Conservation (phyloP, 129 eudicot genomes). For the Logfia minima region DNA sequence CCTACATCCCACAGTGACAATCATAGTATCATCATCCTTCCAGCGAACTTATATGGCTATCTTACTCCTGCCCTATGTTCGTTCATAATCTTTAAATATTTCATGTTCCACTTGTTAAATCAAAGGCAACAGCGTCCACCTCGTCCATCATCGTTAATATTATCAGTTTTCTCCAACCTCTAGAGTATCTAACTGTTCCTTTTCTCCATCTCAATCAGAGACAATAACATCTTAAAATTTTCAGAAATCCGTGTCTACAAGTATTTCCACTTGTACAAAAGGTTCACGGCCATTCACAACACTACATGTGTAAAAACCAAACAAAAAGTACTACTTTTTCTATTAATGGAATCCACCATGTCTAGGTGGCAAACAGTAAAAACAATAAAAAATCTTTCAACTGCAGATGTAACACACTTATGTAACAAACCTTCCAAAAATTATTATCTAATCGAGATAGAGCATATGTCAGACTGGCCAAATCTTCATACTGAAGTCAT, state of each 20-base stretch:
- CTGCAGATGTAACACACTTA: not conserved
- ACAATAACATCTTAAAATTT: not conserved
- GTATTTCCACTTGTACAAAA: not conserved
- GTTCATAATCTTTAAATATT: not conserved
- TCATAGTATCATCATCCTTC: not conserved
- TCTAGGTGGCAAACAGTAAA: not conserved
- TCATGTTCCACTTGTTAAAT: not conserved
- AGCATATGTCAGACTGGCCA: not conserved
- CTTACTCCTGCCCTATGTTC: not conserved
- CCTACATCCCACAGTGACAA: not conserved
- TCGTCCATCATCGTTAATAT: conserved; percentile 1
- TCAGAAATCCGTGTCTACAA: conserved; percentile 3
- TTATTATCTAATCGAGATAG: not conserved
- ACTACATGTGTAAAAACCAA: not conserved
- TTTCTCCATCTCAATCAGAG: conserved; percentile 13
- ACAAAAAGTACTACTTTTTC: not conserved
- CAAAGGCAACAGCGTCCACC: not conserved
- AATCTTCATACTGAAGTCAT: not conserved
- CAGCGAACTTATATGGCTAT: not conserved
- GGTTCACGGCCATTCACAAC: not conserved
- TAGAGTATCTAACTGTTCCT: not conserved
- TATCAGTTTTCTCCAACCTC: conserved; percentile 17
- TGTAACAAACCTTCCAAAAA: not conserved
- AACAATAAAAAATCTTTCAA: not conserved
- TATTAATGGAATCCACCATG: conserved; percentile 3